Evolutionary conservation across 2,329 filamentous ascomycete genomes (phyloP).

Genomic region (Colletotrichum tanaceti): DNA sequence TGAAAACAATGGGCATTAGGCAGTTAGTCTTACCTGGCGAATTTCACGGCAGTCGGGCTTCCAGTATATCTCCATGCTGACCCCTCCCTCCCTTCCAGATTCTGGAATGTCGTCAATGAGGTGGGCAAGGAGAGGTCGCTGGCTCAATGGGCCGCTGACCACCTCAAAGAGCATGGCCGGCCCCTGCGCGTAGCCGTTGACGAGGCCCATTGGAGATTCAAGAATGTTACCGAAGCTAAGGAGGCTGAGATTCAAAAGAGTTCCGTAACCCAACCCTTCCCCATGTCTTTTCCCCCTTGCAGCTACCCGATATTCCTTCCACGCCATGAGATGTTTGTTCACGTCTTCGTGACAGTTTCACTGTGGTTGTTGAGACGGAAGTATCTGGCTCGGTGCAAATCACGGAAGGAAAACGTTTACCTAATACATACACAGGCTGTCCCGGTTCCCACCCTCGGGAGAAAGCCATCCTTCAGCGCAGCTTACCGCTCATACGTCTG

Average conservation of each 20-base stretch:
- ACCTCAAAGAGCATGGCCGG: background rate
- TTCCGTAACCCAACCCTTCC: background rate
- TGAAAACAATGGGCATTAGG: background rate
- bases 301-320: background rate
- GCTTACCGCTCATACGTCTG: constrained; percentile 55
- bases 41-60: background rate
- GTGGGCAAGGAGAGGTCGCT: background rate
- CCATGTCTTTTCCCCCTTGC: background rate
- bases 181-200: constrained; percentile 14
- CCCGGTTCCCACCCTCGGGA: constrained; percentile 3
- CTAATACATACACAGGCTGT: background rate
- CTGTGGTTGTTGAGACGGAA: no score
- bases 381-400: no score
- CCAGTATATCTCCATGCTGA: background rate
- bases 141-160: constrained; percentile 10
- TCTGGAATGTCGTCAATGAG: background rate
- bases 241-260: background rate
- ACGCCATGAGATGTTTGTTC: background rate
- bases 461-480: constrained; percentile 14
- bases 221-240: background rate
- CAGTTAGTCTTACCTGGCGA: background rate
- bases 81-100: background rate
- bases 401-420: background rate
- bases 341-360: background rate
- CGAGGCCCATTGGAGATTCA: constrained; percentile 22